phyloP scores from a whole-genome alignment of 2,329 filamentous ascomycete species.

The Alternaria sp. region DNA sequence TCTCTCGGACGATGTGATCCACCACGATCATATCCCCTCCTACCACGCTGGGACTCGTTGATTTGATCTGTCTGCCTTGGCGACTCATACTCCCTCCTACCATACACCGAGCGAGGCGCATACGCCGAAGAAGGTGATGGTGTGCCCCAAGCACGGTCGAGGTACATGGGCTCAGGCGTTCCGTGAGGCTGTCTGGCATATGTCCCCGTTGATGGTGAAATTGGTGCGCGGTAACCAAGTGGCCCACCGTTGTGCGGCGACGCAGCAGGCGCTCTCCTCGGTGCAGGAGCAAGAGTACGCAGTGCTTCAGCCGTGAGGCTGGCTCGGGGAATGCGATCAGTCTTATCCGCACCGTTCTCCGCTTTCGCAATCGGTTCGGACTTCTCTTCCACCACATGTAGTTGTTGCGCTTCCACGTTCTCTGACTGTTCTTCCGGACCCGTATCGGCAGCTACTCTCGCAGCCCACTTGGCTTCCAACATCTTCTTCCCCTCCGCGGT shows the following conservation, averaged over 20 bases:
- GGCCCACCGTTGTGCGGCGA: not conserved
- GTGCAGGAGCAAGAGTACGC: not conserved
- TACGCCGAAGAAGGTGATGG: not conserved
- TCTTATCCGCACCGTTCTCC: not conserved
- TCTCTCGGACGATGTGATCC: not conserved
- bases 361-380: not conserved
- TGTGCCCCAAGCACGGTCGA: not conserved
- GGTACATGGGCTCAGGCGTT: not conserved
- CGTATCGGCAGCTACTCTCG: not conserved
- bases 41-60: not conserved
- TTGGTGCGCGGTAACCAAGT: not conserved
- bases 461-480: not conserved
- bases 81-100: not conserved
- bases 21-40: not conserved
- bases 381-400: not conserved
- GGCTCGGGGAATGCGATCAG: not conserved
- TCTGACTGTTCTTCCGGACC: not conserved
- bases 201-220: too few species aligned
- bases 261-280: not conserved
- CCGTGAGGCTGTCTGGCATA: not conserved
- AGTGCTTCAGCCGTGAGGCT: not conserved
- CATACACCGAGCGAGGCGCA: not conserved
- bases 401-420: not conserved
- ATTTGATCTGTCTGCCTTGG: not conserved
- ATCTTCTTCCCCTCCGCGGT: not conserved